Evolutionary conservation across 2,329 filamentous ascomycete genomes (phyloP), one percentile per base, ranked within the genome.

Genomic region (Colletotrichum tropicale): DNA sequence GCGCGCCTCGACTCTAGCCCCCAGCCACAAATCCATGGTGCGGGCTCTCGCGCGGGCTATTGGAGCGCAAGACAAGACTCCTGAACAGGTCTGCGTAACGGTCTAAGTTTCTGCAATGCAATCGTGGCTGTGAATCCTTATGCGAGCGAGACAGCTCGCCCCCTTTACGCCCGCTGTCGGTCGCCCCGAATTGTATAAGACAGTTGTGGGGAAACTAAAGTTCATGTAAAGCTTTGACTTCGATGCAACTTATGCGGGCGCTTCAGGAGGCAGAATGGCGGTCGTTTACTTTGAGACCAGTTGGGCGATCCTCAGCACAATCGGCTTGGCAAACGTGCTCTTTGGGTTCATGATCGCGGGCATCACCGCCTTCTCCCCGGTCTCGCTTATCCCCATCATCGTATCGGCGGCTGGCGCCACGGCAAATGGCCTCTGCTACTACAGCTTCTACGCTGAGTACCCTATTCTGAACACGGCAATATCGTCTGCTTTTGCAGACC

Each of bases 251-350:
- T 36, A 65, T 66, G 62, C 34, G 34, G 24, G 24, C 26, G 32
- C 62, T 43, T 28, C 62, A 36, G 15, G 26, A 52, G 62, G 32
- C 62, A 28, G 34, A 26, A 66, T 66, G 62, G 24, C 62, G 16
- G 76, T 74, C 9, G 71, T 83, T 8, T 87, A 86, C 70, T 87
- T 83, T 73, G 86, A 87, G 79, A 80, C 83, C 72, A 84, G 85
- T 79, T 87, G 86, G 86, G 82, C 85, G 26, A 86, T 87, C 56
- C 83, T 88, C 70, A 87, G 85, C 79, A 85, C 84, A 65, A 83
- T 87, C 77, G 85, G 86, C 52, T 77, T 86, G 16, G 79, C 82
- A 32, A 86, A 85, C 72, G 79, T 84, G 32, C 77, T 87, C 32
- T 84, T 86, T 55, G 83, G 85, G 8, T 72, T 83, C 30, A 79